These are phyloP conservation scores for Saccharomycopsis oosterbeekiorum DNA, from an alignment of 805 yeast genomes.

Conservation along the genomic window DNA sequence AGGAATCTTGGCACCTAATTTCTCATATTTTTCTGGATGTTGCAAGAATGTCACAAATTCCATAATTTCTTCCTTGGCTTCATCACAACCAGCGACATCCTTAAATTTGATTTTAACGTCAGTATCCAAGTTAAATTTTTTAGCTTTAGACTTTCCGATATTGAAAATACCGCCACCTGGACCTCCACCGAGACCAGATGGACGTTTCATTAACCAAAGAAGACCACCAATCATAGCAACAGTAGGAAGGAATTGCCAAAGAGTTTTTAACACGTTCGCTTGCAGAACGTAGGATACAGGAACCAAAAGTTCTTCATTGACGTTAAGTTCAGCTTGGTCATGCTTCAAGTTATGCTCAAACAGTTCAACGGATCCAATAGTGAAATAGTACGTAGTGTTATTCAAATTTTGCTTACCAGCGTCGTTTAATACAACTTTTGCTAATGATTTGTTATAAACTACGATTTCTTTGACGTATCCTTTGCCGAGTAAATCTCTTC, in stretches of 20 bases:
- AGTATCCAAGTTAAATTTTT: slow-evolving; percentile 82
- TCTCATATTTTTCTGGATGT: slow-evolving; percentile 82
- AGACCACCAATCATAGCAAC: slow-evolving; percentile 80
- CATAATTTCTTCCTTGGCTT: slow-evolving; percentile 95
- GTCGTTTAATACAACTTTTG: slow-evolving; percentile 58
- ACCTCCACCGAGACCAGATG: slow-evolving; percentile 35
- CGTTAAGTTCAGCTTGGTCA: slow-evolving; percentile 61
- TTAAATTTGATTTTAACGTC: slow-evolving; percentile 81
- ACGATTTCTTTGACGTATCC: slow-evolving; percentile 65
- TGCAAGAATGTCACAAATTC: slow-evolving; percentile 93
- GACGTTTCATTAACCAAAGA: slow-evolving; percentile 66
- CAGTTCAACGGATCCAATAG: slow-evolving; percentile 80
- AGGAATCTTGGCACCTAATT: slow-evolving; percentile 93
- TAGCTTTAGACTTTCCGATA: slow-evolving; percentile 87
- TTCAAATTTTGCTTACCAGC: slow-evolving; percentile 43
- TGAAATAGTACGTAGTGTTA: slow-evolving; percentile 37
- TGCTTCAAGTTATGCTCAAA: slow-evolving; percentile 73
- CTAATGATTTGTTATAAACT: slow-evolving; percentile 70
- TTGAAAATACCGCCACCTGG: slow-evolving; percentile 67
- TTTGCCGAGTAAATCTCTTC: slow-evolving; percentile 60
- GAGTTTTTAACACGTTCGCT: slow-evolving; percentile 52
- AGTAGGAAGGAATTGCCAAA: slow-evolving; percentile 82
- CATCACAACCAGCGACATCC: slow-evolving; percentile 96
- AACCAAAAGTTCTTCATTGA: slow-evolving; percentile 53
- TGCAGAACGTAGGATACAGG: slow-evolving; percentile 76